Base-by-base conservation (phyloP, 2,329 filamentous ascomycete species). In the Fusarium sp. region DNA sequence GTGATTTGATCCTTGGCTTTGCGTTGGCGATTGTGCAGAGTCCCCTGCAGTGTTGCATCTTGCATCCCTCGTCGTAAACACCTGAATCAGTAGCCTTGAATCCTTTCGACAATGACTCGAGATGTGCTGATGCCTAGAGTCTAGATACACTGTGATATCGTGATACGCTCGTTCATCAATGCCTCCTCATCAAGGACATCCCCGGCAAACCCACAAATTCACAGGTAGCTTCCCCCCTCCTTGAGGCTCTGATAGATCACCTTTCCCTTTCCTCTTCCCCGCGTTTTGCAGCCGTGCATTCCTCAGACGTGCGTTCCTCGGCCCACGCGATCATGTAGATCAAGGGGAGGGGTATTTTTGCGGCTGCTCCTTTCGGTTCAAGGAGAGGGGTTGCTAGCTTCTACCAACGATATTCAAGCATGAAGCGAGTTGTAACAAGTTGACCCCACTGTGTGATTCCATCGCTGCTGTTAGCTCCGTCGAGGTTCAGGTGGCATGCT, bases 31-130 rank as follows among this genome's bases (percentile, higher is more conserved):
- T 17, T 49, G 29, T 24, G 27, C 29, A 44, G 38, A 12, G 9
- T 16, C 6, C 57, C 42, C 57, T 61, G 58, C 42, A 61, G 58
- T 35, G 29, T 61, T 14, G 42, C 42, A 49, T 49, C 40, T 49
- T 22, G 56, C 27, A 46, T 44, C 36, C 27, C 6, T 22, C n/a
- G 22, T 35, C n/a, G 35, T 31, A n/a, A n/a, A 22, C 31, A 61
- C 40, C 58, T 61, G 42, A 61, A 49, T 40, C 38, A 60, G 42
- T 9, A 36, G 31, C 7, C 38, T 27, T 31, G 14, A 46, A 49
- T 61, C 58, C 58, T 61, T 61, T 61, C 58, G 58, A 61, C 3
- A 61, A 61, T 49, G 58, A 36, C 60, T 42, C 60, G 24, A 27
- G 24, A 62, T 62, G 35, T n/a, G 60, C 44, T 55, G 60, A 62